Base-by-base conservation (phyloP, 1,284 basidiomycete species). In the Moniliella sp. region DNA sequence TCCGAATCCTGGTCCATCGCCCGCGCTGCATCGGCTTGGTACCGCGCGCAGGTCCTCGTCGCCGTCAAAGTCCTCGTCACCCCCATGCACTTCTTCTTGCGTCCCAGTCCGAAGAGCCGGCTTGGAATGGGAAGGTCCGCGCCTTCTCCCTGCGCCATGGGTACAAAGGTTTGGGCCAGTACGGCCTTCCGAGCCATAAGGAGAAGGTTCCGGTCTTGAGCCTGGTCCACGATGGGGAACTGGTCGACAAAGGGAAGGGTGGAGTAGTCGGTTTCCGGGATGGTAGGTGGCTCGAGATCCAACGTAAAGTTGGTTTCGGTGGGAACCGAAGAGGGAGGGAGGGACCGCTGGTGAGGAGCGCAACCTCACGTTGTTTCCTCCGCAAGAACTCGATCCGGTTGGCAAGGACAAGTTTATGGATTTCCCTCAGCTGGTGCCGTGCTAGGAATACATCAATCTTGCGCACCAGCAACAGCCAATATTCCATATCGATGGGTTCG, bases 1-100 rank as follows among this genome's bases (percentile, higher is more conserved):
- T 93, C 83, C 58, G 93, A 84, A 59, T 86, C 79, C 48, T 91
- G 84, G 45, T 93, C 86, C 35, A 94, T 68, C 40, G 91, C 82
- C 43, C 75, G 76, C 54, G 82, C 80, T 8, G 53, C 45, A 26
- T 58, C 55, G 9, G 36, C 34, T 28, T 43, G 37, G 29, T 41
- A 52, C 30, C 56, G 31, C 15, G 37, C 40, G n/a, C 25, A 34
- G 21, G 13, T 25, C 36, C 18, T 11, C 16, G 12, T 28, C 32
- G 17, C 31, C 30, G 23, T 26, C 36, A n/a, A 25, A 15, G 5
- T 12, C 28, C 18, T 14, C 15, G 25, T 19, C 35, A 11, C 29
- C 18, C 12, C 16, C 7, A n/a, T 5, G n/a, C n/a, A n/a, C n/a
- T n/a, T n/a, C n/a, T n/a, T n/a, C n/a, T n/a, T n/a, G n/a, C n/a